Conservation (phyloP, 768 basidiomycete species). For the Suillus cothurnatus region DNA sequence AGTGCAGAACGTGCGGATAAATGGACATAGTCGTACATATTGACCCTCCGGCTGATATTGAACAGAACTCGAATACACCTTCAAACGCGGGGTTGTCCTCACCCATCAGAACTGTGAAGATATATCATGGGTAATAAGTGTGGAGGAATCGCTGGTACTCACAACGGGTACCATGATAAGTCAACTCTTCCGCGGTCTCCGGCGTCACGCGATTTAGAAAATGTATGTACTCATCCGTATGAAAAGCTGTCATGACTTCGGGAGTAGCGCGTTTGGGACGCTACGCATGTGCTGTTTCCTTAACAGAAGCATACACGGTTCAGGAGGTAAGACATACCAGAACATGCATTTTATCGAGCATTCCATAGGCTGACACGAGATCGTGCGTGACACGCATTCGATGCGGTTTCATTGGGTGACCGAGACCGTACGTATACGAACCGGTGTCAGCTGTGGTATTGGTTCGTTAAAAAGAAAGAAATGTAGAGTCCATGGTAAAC, state of each 20-base stretch:
- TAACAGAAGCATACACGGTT: not conserved
- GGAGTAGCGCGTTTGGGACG: conserved; percentile 70
- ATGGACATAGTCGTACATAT: conserved; percentile 58
- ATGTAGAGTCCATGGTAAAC: conserved; percentile 19
- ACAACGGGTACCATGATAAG: conserved; percentile 87
- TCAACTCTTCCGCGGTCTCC: conserved; percentile 86
- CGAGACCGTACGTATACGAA: conserved; percentile 79
- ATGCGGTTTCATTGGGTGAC: conserved; percentile 96
- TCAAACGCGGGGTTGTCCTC: conserved; percentile 98
- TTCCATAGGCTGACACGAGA: conserved; percentile 85
- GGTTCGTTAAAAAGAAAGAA: conserved; percentile 4
- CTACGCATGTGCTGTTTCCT: conserved; percentile 36
- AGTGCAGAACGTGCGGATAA: not conserved
- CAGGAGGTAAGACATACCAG: conserved; percentile 53
- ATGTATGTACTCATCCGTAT: conserved; percentile 98
- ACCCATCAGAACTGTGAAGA: conserved; percentile 56
- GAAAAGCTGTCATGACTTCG: conserved; percentile 88
- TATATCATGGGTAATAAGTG: conserved; percentile 10
- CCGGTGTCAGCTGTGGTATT: conserved; percentile 62
- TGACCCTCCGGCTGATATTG: conserved; percentile 94
- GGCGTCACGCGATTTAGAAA: conserved; percentile 88
- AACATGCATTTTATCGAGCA: conserved; percentile 94
- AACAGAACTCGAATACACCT: conserved; percentile 95
- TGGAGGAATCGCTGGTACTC: conserved; percentile 25
- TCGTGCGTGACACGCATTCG: conserved; percentile 94